phyloP scores from a whole-genome alignment of 768 basidiomycete genomes.

The Tricholoma furcatifolium region DNA sequence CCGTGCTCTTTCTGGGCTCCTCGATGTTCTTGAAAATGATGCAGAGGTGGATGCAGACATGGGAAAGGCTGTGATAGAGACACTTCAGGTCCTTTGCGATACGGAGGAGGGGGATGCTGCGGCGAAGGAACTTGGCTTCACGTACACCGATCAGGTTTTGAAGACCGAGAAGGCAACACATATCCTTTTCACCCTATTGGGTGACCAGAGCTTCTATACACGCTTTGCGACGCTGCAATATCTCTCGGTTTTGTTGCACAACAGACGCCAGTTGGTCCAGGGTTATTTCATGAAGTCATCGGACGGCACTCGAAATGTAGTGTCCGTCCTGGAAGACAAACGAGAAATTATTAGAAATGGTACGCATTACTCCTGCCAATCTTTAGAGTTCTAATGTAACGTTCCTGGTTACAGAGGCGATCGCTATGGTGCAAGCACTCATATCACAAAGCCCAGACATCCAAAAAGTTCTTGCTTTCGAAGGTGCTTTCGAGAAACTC shows the following conservation, averaged over 20 bases:
- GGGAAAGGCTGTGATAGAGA: constrained; percentile 91
- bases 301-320: constrained; percentile 70
- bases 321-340: constrained; percentile 78
- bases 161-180: constrained; percentile 70
- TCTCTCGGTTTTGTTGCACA: constrained; percentile 75
- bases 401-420: constrained; percentile 54
- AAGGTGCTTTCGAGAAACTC: constrained; percentile 94
- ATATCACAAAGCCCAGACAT: constrained; percentile 88
- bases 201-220: constrained; percentile 77
- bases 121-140: constrained; percentile 73
- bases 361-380: constrained; percentile 31
- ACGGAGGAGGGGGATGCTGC: constrained; percentile 48
- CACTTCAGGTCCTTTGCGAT: constrained; percentile 83
- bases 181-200: constrained; percentile 73
- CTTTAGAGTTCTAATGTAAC: neutral
- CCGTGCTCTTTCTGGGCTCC: constrained; percentile 70
- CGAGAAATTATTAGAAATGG: constrained; percentile 89
- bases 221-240: constrained; percentile 84
- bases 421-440: constrained; percentile 78
- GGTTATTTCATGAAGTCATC: constrained; percentile 88
- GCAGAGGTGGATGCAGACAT: constrained; percentile 90
- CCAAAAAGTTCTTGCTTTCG: constrained; percentile 95
- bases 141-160: constrained; percentile 81
- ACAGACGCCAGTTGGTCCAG: constrained; percentile 80
- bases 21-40: constrained; percentile 83